Percentiles rank a stretch among this genome's conserved stretches.
phyloP scores from a whole-genome alignment of 768 basidiomycete genomes.

The Russula sp. region DNA sequence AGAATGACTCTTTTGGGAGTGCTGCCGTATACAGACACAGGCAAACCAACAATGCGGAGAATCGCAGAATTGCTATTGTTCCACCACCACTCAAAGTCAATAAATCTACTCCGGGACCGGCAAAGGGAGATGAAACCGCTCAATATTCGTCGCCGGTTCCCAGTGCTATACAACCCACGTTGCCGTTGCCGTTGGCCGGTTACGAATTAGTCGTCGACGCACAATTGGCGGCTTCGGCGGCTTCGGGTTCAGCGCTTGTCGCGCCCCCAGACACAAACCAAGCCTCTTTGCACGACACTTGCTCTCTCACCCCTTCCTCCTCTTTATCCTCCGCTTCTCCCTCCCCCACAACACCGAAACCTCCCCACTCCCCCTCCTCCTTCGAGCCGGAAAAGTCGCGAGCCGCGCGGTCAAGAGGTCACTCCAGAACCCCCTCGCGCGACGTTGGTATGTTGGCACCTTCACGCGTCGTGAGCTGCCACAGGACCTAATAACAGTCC shows the following conservation, averaged over 20 bases:
- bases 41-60: conserved; percentile 13
- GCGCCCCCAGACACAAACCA: conserved; percentile 9
- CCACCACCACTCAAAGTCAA: conserved; percentile 1
- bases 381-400: not conserved
- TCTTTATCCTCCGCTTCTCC: conserved; percentile 39
- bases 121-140: conserved; percentile 3
- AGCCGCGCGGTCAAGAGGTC: conserved; percentile 11
- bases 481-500: conserved; percentile 28
- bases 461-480: conserved; percentile 36
- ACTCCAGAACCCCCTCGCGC: conserved; percentile 44
- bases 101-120: not conserved
- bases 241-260: conserved; percentile 19
- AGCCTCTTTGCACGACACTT: conserved; percentile 7
- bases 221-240: conserved; percentile 20
- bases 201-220: conserved; percentile 10
- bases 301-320: conserved; percentile 34
- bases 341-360: conserved; percentile 20
- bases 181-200: conserved; percentile 11
- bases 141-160: not conserved
- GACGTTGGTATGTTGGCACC: conserved; percentile 50
- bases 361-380: not conserved
- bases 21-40: conserved; percentile 12
- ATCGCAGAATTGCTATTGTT: conserved; percentile 16
- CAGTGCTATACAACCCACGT: not conserved
- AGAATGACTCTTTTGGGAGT: conserved; percentile 11